These are phyloP conservation scores for Arthrobotrys entomopaga DNA, from an alignment of 2,329 filamentous ascomycete species.

Conservation along the genomic window DNA sequence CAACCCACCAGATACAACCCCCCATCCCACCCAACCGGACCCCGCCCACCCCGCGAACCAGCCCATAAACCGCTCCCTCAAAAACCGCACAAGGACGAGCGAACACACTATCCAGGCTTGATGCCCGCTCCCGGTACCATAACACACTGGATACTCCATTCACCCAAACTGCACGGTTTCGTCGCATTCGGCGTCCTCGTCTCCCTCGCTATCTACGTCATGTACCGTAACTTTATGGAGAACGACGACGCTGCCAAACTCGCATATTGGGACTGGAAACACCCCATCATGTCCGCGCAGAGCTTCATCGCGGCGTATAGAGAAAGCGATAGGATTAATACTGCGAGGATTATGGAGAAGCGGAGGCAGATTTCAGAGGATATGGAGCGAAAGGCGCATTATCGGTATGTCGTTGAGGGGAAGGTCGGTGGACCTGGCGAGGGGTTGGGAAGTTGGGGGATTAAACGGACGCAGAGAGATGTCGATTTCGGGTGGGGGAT, in stretches of 20 bases:
- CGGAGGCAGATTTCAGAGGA: slow-evolving; percentile 50
- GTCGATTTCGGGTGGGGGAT: slow-evolving; percentile 51
- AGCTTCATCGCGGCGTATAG: slow-evolving; percentile 47
- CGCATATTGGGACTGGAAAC: slow-evolving; percentile 50
- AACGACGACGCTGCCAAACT: slow-evolving; percentile 36
- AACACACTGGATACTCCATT: slow-evolving; percentile 85
- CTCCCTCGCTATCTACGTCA: slow-evolving; percentile 43
- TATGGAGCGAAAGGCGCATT: slow-evolving; percentile 54
- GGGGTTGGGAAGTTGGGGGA: slow-evolving; percentile 46
- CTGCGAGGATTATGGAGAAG: slow-evolving; percentile 51
- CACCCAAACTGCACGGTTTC: slow-evolving; percentile 77
- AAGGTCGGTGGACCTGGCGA: slow-evolving; percentile 38
- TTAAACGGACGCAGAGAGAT: slow-evolving; percentile 46
- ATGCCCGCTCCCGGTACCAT: slow-evolving; percentile 85
- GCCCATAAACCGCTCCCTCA: slow-evolving; percentile 63
- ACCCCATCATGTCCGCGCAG: slow-evolving; percentile 36
- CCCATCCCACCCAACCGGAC: slow-evolving; percentile 77
- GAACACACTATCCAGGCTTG: slow-evolving; percentile 83
- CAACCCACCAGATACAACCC: slow-evolving; percentile 90
- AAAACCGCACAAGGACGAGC: slow-evolving; percentile 74
- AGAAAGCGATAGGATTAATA: slow-evolving; percentile 49
- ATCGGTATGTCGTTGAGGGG: slow-evolving; percentile 43
- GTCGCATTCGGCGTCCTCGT: slow-evolving; percentile 71
- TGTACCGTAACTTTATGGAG: slow-evolving; percentile 54
- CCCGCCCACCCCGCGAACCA: slow-evolving; percentile 70